Evolutionary conservation across 2,329 filamentous ascomycete genomes (phyloP), one percentile per base, ranked within the genome.

Genomic region (Leptoxyphium fumago): DNA sequence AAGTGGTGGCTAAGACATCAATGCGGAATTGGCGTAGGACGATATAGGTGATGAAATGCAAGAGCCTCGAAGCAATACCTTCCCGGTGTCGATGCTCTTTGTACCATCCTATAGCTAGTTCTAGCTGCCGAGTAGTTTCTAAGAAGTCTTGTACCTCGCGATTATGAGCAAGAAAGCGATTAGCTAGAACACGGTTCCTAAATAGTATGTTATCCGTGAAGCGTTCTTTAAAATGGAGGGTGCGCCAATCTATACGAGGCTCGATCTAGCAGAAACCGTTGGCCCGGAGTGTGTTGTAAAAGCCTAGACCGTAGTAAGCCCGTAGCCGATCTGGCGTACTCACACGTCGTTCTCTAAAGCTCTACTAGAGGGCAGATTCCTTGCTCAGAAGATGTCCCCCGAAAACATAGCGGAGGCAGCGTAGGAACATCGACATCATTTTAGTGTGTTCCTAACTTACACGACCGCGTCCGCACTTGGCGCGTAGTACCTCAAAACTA

Each of bases 381-480:
- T 30, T 17, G 7, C 40, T 28, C 5, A 42, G 28, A 3, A 42
- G 28, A 34, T 42, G 28, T 9, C 40, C 29, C 26, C 40, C 40
- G 28, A 42, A 42, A 10, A 42, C 28, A 17, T 30, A 42, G 7
- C 40, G 21, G 6, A 42, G 40, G 18, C 26, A 42, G 8, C 40
- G 40, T 5, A 42, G 26, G 40, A 42, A 42, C 40, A 32, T 42
- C 7, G 40, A 26, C 40, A 42, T 42, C 40, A 42, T 42, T 29
- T 42, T 32, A 2, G 40, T n/a, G n/a, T n/a, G n/a, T n/a, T n/a
- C n/a, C n/a, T n/a, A n/a, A n/a, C n/a, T n/a, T n/a, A n/a, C n/a
- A n/a, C n/a, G n/a, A n/a, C n/a, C n/a, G n/a, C n/a, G n/a, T n/a
- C n/a, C n/a, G n/a, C n/a, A n/a, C n/a, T n/a, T n/a, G n/a, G n/a